phyloP scores from a whole-genome alignment of 768 basidiomycete genomes.

The Gelatoporia subvermispora region DNA sequence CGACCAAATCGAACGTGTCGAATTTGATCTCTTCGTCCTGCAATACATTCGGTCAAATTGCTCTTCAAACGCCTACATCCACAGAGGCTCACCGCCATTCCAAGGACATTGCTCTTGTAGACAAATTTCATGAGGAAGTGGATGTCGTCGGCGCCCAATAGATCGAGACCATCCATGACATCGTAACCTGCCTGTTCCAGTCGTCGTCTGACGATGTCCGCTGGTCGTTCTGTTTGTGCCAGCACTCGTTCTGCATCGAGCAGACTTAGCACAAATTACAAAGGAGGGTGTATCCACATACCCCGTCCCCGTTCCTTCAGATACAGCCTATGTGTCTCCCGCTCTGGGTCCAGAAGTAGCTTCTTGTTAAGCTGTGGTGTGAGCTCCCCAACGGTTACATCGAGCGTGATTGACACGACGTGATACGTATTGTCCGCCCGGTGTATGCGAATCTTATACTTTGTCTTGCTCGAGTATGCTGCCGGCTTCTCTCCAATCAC shows the following conservation, averaged over 20 bases:
- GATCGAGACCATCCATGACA: constrained; percentile 70
- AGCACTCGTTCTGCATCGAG: constrained; percentile 68
- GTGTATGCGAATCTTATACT: constrained; percentile 71
- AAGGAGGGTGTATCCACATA: constrained; percentile 27
- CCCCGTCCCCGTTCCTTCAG: constrained; percentile 74
- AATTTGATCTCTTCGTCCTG: constrained; percentile 74
- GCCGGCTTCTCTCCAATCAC: neutral
- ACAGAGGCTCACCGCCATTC: constrained; percentile 44
- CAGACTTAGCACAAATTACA: constrained; percentile 2
- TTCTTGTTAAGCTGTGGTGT: constrained; percentile 57
- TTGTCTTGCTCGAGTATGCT: constrained; percentile 4
- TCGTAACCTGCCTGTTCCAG: constrained; percentile 89
- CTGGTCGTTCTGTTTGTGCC: constrained; percentile 75
- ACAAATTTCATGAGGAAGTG: constrained; percentile 86
- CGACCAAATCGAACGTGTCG: constrained; percentile 71
- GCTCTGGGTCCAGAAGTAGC: constrained; percentile 42
- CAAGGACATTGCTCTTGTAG: constrained; percentile 74
- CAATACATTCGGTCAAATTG: constrained; percentile 3
- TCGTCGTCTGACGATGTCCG: constrained; percentile 76
- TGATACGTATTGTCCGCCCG: constrained; percentile 69
- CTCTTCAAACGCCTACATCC: neutral
- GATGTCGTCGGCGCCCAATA: constrained; percentile 73
- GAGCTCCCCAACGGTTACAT: constrained; percentile 65
- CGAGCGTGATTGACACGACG: constrained; percentile 57
- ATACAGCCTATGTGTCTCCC: constrained; percentile 65